Evolutionary conservation across 1,284 basidiomycete genomes (phyloP), one percentile per base, ranked within the genome.

Genomic region (Takashimella tepidaria): DNA sequence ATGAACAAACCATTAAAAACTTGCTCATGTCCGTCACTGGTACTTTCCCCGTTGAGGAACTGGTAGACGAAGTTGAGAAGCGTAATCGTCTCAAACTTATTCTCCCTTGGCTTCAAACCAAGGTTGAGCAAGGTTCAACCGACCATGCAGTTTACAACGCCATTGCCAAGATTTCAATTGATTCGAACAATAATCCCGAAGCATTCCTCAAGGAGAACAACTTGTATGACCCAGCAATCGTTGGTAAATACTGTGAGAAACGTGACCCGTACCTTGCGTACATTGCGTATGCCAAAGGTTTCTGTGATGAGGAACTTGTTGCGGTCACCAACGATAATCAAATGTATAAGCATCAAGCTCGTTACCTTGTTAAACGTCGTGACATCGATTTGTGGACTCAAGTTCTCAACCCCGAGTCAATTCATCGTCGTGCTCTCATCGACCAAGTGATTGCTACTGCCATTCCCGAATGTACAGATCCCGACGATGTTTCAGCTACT

Each of bases 271-370:
- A 97, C 79, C 82, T 98, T 57, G 96, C 96, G 24, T 99, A 96
- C 79, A 98, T 98, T 68, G 96, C 96, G 1, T 99, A 98, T 74
- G 96, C 96, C 50, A 98, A 98, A 77, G 96, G 96, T 62, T 89
- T 98, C 79, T 99, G 96, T 71, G 96, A 99, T 65, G 92, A 98
- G 11, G 96, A 99, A 77, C 83, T 99, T 63, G 92, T 99, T 72
- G 76, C 84, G 27, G 95, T 99, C 76, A 98, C 96, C 52, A 98
- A 98, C 74, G 95, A 97, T 66, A 99, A 99, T 79, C 88, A 92
- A 27, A 99, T 98, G 96, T 99, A 96, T 84, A 99, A 98, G 79
- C 95, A 98, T 72, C 96, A 98, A 77, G 90, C 96, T 51, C 86
- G 96, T 41, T 99, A 99, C 78, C 85, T 98, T 58, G 91, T 98